phyloP scores from a whole-genome alignment of 2,329 filamentous ascomycete genomes.

The Calonectria pauciramosa region DNA sequence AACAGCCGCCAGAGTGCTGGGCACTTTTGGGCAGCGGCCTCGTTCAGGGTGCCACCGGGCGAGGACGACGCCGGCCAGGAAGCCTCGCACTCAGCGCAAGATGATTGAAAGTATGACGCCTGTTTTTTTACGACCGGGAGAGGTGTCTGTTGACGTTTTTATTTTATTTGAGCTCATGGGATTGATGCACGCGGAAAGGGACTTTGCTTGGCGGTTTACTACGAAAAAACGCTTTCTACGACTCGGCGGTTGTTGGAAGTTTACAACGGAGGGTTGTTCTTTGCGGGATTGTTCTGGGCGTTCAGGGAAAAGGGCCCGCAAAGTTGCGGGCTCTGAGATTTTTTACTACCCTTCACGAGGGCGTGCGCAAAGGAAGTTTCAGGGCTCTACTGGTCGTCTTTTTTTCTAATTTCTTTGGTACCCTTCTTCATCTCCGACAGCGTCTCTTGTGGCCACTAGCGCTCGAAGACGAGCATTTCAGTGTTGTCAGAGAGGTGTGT shows the following conservation, averaged over 20 bases:
- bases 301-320: constrained; percentile 46
- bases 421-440: constrained; percentile 17
- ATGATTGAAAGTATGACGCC: constrained; percentile 25
- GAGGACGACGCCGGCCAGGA: constrained; percentile 12
- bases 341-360: constrained; percentile 41
- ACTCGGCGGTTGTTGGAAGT: constrained; percentile 30
- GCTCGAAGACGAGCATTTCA: constrained; percentile 29
- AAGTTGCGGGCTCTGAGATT: constrained; percentile 44
- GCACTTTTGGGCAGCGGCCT: constrained; percentile 7
- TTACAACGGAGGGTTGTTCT: constrained; percentile 36
- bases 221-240: constrained; percentile 34
- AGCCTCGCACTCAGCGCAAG: constrained; percentile 5
- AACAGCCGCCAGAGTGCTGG: constrained; percentile 35
- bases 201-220: constrained; percentile 28
- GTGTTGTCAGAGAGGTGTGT: constrained; percentile 25
- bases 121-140: constrained; percentile 10
- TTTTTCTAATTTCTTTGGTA: constrained; percentile 23
- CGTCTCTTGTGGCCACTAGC: constrained; percentile 27
- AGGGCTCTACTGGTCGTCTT: constrained; percentile 25
- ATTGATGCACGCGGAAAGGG: constrained; percentile 26
- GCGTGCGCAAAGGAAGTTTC: constrained; percentile 42
- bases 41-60: constrained; percentile 20
- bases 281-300: constrained; percentile 45
- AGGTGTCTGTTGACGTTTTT: constrained; percentile 28
- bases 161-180: constrained; percentile 24